phyloP scores from a whole-genome alignment of 371 early-diverging fungal species.

The Circinella minor region DNA sequence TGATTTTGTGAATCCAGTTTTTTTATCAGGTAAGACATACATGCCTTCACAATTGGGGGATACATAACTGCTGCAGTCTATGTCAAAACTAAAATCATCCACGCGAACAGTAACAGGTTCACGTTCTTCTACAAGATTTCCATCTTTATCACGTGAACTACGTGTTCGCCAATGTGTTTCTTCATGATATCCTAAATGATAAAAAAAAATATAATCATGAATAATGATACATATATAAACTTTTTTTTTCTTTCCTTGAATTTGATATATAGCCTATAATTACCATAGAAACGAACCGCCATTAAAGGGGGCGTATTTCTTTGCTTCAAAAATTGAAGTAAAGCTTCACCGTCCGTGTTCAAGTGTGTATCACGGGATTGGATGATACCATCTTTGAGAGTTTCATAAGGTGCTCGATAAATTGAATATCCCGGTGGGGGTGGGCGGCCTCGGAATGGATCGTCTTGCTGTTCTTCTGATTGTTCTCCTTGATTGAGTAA shows the following conservation, averaged over 20 bases:
- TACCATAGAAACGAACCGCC: conserved; percentile 45
- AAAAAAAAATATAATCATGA: neutral
- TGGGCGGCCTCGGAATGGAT: conserved; percentile 33
- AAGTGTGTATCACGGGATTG: conserved; percentile 44
- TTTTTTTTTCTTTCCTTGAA: no score
- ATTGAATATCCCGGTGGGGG: conserved; percentile 47
- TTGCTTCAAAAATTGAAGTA: conserved; percentile 43
- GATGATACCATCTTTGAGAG: conserved; percentile 17
- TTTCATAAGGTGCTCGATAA: conserved; percentile 34
- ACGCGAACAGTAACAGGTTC: conserved; percentile 15
- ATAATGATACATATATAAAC: no score
- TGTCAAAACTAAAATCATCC: conserved; percentile 36
- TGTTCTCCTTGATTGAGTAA: conserved; percentile 7
- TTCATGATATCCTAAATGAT: conserved; percentile 44
- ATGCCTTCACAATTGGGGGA: conserved; percentile 32
- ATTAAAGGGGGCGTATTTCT: conserved; percentile 46
- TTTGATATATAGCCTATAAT: neutral
- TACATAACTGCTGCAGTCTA: conserved; percentile 36
- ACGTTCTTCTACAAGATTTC: conserved; percentile 38
- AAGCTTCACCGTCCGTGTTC: conserved; percentile 50
- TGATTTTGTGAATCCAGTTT: conserved; percentile 30
- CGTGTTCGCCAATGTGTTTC: conserved; percentile 40
- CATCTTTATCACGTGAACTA: conserved; percentile 36
- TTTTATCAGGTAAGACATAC: conserved; percentile 35
- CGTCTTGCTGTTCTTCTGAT: conserved; percentile 17